Conservation (phyloP, 495 filamentous ascomycete genomes). For the Gamarada debralockiae region DNA sequence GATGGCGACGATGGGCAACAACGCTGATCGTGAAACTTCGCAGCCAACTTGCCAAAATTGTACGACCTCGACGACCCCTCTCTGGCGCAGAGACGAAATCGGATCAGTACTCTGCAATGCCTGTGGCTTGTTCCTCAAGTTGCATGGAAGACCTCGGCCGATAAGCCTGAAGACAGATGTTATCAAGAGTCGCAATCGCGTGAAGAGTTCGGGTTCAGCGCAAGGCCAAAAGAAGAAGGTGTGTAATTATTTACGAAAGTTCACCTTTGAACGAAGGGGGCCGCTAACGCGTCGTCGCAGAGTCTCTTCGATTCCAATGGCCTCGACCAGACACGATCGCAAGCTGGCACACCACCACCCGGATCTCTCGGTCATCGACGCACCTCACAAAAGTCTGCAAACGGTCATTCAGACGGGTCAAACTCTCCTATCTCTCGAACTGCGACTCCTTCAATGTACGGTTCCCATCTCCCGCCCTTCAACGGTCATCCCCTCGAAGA, state of each 20-base stretch:
- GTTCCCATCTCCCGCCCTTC: slow-evolving; percentile 62
- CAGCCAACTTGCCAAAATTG: slow-evolving; percentile 99
- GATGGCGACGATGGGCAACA: slow-evolving; percentile 58
- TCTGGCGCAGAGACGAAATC: slow-evolving; percentile 95
- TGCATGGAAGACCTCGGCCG: slow-evolving; percentile 88
- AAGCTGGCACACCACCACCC: slow-evolving; percentile 46
- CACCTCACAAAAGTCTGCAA: slow-evolving; percentile 65
- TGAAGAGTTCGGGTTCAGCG: slow-evolving; percentile 77
- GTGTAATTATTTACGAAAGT: slow-evolving; percentile 17
- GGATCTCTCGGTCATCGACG: slow-evolving; percentile 46
- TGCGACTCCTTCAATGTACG: slow-evolving; percentile 69
- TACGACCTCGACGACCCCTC: slow-evolving; percentile 87
- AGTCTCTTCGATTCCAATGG: slow-evolving; percentile 55
- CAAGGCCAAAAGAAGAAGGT: slow-evolving; percentile 90
- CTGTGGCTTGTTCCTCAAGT: slow-evolving; percentile 94
- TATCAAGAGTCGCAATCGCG: slow-evolving; percentile 98
- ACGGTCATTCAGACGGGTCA: slow-evolving; percentile 72
- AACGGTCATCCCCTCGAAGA: slow-evolving; percentile 67
- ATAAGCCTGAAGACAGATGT: slow-evolving; percentile 98
- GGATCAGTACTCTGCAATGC: slow-evolving; percentile 99
- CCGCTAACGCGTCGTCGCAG: slow-evolving; percentile 25
- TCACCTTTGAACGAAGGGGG: not conserved
- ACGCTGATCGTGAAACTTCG: slow-evolving; percentile 48
- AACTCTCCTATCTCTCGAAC: slow-evolving; percentile 87
- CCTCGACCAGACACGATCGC: slow-evolving; percentile 51